Evolutionary conservation across 805 yeast genomes (phyloP).

Genomic region (Suhomyces canberraensis): DNA sequence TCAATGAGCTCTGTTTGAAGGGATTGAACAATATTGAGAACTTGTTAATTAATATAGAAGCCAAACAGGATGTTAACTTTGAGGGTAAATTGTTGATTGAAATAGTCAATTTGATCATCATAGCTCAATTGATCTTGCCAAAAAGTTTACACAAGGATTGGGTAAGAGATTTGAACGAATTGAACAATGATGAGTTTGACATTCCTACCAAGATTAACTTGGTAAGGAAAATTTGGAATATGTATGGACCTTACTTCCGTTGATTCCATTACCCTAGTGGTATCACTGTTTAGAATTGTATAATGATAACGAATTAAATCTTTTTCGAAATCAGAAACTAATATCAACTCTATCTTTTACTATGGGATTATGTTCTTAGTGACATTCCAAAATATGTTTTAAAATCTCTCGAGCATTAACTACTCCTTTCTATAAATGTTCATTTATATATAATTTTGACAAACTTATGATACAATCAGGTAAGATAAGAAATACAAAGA

Average conservation of each 20-base stretch:
- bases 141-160: constrained; percentile 49
- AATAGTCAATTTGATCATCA: constrained; percentile 50
- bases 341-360: too few relatives aligned
- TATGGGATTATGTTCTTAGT: too few relatives aligned
- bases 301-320: too few relatives aligned
- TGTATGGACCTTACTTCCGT: constrained; percentile 45
- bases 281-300: too few relatives aligned
- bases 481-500: neutral
- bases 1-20: constrained; percentile 36
- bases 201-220: constrained; percentile 43
- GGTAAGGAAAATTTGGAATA: constrained; percentile 59
- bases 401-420: too few relatives aligned
- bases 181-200: constrained; percentile 42
- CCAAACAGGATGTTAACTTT: constrained; percentile 18
- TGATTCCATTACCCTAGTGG: constrained; percentile 1
- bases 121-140: constrained; percentile 53
- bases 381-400: too few relatives aligned
- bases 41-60: constrained; percentile 29
- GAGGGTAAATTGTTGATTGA: constrained; percentile 70
- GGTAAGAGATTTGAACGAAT: constrained; percentile 60
- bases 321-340: too few relatives aligned
- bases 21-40: constrained; percentile 59
- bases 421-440: neutral
- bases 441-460: neutral
- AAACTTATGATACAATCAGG: neutral